Percentiles rank a stretch among this genome's conserved stretches.
Conservation (phyloP, 331 rosid genomes). For the Cydonia oblonga region DNA sequence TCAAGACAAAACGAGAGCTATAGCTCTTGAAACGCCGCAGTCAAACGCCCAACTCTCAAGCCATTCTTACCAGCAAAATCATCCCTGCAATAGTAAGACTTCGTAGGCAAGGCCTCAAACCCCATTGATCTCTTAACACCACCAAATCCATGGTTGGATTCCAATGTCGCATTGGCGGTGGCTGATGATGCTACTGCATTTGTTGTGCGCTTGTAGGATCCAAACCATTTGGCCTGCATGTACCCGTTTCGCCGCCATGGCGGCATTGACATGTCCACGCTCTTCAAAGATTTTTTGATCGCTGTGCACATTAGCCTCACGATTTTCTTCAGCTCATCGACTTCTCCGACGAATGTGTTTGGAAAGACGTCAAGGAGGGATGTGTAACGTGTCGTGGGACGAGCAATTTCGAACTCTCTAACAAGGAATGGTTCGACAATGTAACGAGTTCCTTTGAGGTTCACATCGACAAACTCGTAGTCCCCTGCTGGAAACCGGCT, state of each 20-base stretch:
- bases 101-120: slow-evolving; percentile 10
- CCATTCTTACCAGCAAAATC: slow-evolving; percentile 7
- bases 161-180: not conserved
- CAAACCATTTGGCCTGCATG: slow-evolving; percentile 67
- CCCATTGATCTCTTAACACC: slow-evolving; percentile 4
- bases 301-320: slow-evolving; percentile 48
- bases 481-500: slow-evolving; percentile 50
- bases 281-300: slow-evolving; percentile 51
- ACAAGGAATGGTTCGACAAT: slow-evolving; percentile 43
- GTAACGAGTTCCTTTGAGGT: slow-evolving; percentile 40
- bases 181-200: slow-evolving; percentile 10
- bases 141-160: not conserved
- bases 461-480: slow-evolving; percentile 62
- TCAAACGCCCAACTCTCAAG: slow-evolving; percentile 24
- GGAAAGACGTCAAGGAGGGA: slow-evolving; percentile 48
- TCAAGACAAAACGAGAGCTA: not conserved
- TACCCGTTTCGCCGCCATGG: slow-evolving; percentile 74
- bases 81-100: slow-evolving; percentile 22
- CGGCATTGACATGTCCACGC: slow-evolving; percentile 35
- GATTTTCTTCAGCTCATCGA: slow-evolving; percentile 38
- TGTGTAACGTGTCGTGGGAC: slow-evolving; percentile 45
- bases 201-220: slow-evolving; percentile 53
- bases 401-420: slow-evolving; percentile 60
- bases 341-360: slow-evolving; percentile 38
- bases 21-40: slow-evolving; percentile 16